Evolutionary conservation across 176 grass and related monocot genomes (phyloP).

Genomic region (Oryza australiensis): DNA sequence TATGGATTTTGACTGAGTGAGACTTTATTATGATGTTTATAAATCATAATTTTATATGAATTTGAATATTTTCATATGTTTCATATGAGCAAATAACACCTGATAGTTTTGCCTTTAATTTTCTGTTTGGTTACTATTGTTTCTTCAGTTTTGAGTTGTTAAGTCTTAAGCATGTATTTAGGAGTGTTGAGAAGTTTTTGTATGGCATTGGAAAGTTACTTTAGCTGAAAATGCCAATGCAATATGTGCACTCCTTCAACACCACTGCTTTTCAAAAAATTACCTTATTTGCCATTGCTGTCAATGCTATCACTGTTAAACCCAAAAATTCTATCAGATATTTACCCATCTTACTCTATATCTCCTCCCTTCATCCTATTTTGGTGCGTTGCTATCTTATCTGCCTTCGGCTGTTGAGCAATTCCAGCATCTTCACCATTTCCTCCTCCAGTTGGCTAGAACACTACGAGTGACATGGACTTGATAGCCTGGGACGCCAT

Average conservation of each 20-base stretch:
- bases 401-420: not conserved
- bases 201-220: not conserved
- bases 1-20: constrained; percentile 1
- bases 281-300: not conserved
- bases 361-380: not conserved
- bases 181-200: not conserved
- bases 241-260: not conserved
- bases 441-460: not conserved
- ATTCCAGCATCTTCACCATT: not conserved
- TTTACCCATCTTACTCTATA: not conserved
- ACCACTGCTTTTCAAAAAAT: not conserved
- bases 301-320: not conserved
- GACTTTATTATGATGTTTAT: not conserved
- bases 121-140: constrained; percentile 7
- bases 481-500: not conserved
- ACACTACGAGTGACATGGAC: not conserved
- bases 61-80: constrained; percentile 1
- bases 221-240: not conserved
- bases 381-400: not conserved
- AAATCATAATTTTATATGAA: not conserved
- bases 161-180: not conserved
- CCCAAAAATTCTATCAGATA: not conserved
- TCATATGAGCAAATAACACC: constrained; percentile 5
- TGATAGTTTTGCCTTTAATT: constrained; percentile 19
- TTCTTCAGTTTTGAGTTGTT: constrained; percentile 1